Base-by-base conservation (phyloP, 495 filamentous ascomycete species). In the Penicillium steckii region DNA sequence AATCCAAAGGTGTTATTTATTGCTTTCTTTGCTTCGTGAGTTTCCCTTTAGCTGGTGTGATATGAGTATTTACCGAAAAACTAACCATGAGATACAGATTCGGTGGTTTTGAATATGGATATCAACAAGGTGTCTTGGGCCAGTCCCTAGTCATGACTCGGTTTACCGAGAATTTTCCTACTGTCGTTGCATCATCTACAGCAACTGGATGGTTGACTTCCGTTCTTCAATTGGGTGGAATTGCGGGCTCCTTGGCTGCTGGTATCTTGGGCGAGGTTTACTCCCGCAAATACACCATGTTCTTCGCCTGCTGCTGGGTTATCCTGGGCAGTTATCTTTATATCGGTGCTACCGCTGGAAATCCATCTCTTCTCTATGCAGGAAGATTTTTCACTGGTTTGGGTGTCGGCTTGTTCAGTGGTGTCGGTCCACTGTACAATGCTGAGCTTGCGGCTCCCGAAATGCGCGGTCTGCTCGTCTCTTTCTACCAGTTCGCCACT, bases 401-500 rank as follows among this genome's bases (percentile, higher is more conserved):
- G 30, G 85, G 82, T 48, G 82, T 91, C 51, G 88, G 88, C 49
- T 84, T 62, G 17, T 70, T 70, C 71, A 37, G 74, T 68, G 46
- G 73, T 71, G 51, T 86, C 38, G 65, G 73, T 9, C 88, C 87
- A 1, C 77, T 90, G 12, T 91, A 91, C 62, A 85, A 87, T 57
- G 78, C 87, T 43, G 88, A 92, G 65, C 82, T 92, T 43, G 83
- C 88, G 0, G 85, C 84, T 8, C 85, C 87, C 57, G 83, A 87
- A 59, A 87, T 88, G 58, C 83, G 88, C 33, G 88, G 88, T 19
- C 77, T 87, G 17, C 77, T 92, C 15, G 86, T 91, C 9, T 85
- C 83, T 21, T 75, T 87, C 22, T 88, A 91, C 65, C 88, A 92
- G 66, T 90, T 88, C 83, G 86, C 88, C 8, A 91, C 91, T 37